Evolutionary conservation across 768 basidiomycete genomes (phyloP), one percentile per base, ranked within the genome.

Genomic region (Tulasnella sp.): DNA sequence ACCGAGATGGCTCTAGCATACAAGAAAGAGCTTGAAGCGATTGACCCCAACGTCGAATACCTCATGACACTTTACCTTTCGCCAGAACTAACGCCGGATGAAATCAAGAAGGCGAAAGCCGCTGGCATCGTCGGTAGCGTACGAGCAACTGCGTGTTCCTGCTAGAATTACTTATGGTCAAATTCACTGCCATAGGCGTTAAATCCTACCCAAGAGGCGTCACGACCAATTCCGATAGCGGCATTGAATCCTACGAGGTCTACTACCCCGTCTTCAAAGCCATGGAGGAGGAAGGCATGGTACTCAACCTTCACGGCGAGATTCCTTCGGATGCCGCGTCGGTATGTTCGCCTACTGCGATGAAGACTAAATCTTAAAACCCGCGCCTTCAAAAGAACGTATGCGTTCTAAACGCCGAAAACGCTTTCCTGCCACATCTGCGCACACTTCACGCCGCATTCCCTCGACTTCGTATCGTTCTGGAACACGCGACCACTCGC

Each of bases 161-260:
- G 35, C 44, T 7, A 63, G 1, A 2, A 19, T 26, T 22, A 11
- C 9, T 8, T n/a, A 44, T n/a, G 19, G 22, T 69, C 6, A 67
- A 37, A 41, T 39, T 34, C 47, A 9, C 41, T 47, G 17, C 63
- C 35, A 29, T 66, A 84, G 86, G 96, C 44, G 93, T 99, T 76
- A 98, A 99, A 81, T 95, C 92, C 17, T 99, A 99, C 79, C 97
- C 97, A 64, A 85, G 92, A 74, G 97, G 97, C 11, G 96, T 99
- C 3, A 99, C 97, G 29, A 99, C 97, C 40, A 96, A 98, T 80
- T 95, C 93, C 14, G 93, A 95, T 72, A 89, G 92, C 39, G 97
- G 97, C 7, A 96, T 98, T 75, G 96, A 98, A 79, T 93, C 93
- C 16, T 98, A 98, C 76, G 91, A 92, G 76, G 84, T 86, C 1